A percentile compares a stretch with the other conserved stretches of the same genome.
These are phyloP conservation scores for Fraxinus baroniana DNA, from an alignment of 305 asterid species.

Conservation along the genomic window DNA sequence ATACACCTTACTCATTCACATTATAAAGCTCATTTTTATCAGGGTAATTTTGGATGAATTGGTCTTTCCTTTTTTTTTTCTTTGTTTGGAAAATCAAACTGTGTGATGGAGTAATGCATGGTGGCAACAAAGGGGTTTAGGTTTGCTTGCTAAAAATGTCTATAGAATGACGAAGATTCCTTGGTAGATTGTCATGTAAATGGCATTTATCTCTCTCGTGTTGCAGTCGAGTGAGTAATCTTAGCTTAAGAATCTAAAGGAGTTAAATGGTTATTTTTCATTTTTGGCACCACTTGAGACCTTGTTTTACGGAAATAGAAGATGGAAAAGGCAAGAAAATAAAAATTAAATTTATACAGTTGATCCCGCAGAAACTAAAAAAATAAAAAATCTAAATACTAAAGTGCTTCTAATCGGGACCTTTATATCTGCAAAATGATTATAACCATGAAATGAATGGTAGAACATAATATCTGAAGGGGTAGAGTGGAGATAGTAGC, in stretches of 20 bases:
- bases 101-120: too few relatives aligned
- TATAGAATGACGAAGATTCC: neutral
- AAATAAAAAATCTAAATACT: neutral
- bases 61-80: neutral
- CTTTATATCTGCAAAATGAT: neutral
- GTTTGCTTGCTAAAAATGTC: too few relatives aligned
- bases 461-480: neutral
- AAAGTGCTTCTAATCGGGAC: neutral
- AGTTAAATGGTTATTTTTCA: neutral
- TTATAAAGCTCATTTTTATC: neutral
- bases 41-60: neutral
- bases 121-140: too few relatives aligned
- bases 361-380: neutral
- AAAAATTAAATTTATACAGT: neutral
- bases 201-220: neutral
- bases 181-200: neutral
- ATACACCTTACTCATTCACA: neutral
- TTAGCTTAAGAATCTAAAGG: neutral
- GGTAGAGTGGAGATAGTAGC: constrained; percentile 7
- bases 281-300: neutral
- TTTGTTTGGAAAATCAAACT: too few relatives aligned
- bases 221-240: neutral
- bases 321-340: neutral
- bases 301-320: neutral
- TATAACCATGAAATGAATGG: neutral